phyloP scores from a whole-genome alignment of 352 stramenopile species.

The Bremia lactucae region DNA sequence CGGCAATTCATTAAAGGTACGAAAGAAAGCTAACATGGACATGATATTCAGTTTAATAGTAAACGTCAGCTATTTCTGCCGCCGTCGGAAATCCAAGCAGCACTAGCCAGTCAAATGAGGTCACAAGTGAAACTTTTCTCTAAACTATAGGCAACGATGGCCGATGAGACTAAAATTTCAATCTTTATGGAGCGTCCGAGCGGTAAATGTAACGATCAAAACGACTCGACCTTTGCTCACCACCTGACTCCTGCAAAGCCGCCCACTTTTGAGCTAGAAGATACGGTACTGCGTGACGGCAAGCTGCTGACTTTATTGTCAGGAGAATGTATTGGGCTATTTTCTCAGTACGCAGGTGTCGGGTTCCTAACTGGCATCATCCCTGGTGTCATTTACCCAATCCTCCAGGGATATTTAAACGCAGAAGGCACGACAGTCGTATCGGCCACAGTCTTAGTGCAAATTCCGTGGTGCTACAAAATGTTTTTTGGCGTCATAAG shows the following conservation, averaged over 20 bases:
- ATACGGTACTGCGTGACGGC: slow-evolving; percentile 27
- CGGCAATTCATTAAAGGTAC: too few species aligned
- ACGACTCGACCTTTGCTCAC: slow-evolving; percentile 13
- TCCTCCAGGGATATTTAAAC: slow-evolving; percentile 39
- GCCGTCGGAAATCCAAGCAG: too few species aligned
- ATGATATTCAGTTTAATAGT: too few species aligned
- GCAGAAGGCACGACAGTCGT: slow-evolving; percentile 33
- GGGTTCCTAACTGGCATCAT: slow-evolving; percentile 30
- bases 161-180: slow-evolving; percentile 13
- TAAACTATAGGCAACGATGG: slow-evolving; percentile 11
- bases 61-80: too few species aligned
- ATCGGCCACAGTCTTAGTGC: slow-evolving; percentile 31
- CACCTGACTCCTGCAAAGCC: slow-evolving; percentile 12
- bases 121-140: slow-evolving; percentile 14
- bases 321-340: slow-evolving; percentile 25
- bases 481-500: slow-evolving; percentile 36
- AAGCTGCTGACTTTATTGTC: slow-evolving; percentile 24
- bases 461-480: slow-evolving; percentile 41
- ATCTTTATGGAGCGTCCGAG: slow-evolving; percentile 18
- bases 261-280: slow-evolving; percentile 10
- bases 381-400: slow-evolving; percentile 33
- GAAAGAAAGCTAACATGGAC: too few species aligned
- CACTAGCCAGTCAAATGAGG: too few species aligned
- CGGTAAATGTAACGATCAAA: slow-evolving; percentile 14
- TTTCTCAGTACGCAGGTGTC: slow-evolving; percentile 40